A percentile compares a stretch with the other conserved stretches of the same genome.
Conservation (phyloP, 306 rosid genomes). For the Vigna radiata region DNA sequence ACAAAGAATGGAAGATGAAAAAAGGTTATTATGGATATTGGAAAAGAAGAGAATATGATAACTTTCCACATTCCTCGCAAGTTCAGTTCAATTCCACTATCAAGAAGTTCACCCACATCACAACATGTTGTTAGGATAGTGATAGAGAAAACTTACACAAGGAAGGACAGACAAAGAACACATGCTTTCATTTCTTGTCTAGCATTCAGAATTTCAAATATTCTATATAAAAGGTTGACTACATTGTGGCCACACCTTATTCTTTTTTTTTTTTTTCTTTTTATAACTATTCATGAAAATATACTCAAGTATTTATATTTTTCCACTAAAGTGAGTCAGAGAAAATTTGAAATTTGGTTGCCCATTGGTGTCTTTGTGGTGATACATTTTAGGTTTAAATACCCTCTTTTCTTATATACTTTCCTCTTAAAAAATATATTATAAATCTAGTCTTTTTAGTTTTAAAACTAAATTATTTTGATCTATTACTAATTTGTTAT, state of each 20-base stretch:
- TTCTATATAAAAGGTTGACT: slow-evolving; percentile 13
- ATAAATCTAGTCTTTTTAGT: too few relatives aligned
- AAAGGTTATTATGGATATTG: background rate
- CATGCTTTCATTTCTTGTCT: slow-evolving; percentile 25
- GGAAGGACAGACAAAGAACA: slow-evolving; percentile 34
- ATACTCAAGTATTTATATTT: too few relatives aligned
- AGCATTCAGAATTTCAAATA: slow-evolving; percentile 30
- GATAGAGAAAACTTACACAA: background rate
- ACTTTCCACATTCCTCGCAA: slow-evolving; percentile 1
- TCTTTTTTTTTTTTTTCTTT: background rate
- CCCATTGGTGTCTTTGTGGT: too few relatives aligned
- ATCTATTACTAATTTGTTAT: too few relatives aligned
- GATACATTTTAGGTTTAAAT: too few relatives aligned
- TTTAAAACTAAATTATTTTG: too few relatives aligned
- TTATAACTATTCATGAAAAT: too few relatives aligned
- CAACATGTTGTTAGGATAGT: slow-evolving; percentile 20
- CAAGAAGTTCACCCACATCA: background rate
- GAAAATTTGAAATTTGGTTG: too few relatives aligned
- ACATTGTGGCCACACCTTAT: background rate
- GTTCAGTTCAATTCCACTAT: slow-evolving; percentile 17
- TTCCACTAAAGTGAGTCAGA: too few relatives aligned
- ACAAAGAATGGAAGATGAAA: background rate
- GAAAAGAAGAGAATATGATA: background rate
- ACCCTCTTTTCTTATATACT: too few relatives aligned
- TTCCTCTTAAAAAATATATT: too few relatives aligned